phyloP scores from a whole-genome alignment of 2,329 filamentous ascomycete genomes.

The Botrytis fragariae region DNA sequence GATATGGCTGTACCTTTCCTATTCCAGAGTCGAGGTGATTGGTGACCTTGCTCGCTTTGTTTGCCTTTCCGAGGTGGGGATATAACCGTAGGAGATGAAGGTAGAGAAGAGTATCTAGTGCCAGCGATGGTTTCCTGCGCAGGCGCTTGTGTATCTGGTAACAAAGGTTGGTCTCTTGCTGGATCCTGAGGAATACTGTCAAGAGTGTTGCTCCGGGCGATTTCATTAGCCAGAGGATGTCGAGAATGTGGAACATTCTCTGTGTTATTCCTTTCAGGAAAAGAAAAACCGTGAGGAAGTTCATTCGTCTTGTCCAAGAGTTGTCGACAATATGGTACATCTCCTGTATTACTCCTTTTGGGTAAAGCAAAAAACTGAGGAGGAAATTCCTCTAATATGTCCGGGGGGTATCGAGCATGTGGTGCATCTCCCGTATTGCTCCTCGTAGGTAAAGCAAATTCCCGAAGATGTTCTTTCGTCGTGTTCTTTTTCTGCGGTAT shows the following conservation, averaged over 20 bases:
- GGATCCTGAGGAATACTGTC: background rate
- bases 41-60: background rate
- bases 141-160: background rate
- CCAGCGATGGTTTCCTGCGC: background rate
- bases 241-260: background rate
- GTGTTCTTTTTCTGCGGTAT: background rate
- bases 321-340: background rate
- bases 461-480: background rate
- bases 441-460: background rate
- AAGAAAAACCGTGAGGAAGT: background rate
- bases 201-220: background rate
- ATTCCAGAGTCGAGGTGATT: background rate
- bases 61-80: background rate
- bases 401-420: background rate
- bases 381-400: background rate
- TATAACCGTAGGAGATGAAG: background rate
- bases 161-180: background rate
- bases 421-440: background rate
- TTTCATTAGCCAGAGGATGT: background rate
- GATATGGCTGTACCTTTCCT: background rate
- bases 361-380: background rate
- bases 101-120: background rate
- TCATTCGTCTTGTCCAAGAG: background rate
- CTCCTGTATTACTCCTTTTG: background rate
- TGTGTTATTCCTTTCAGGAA: background rate